Percentiles rank a stretch among this genome's conserved stretches.
Evolutionary conservation across 2,329 filamentous ascomycete genomes (phyloP).

Genomic region (Orbilia javanica): DNA sequence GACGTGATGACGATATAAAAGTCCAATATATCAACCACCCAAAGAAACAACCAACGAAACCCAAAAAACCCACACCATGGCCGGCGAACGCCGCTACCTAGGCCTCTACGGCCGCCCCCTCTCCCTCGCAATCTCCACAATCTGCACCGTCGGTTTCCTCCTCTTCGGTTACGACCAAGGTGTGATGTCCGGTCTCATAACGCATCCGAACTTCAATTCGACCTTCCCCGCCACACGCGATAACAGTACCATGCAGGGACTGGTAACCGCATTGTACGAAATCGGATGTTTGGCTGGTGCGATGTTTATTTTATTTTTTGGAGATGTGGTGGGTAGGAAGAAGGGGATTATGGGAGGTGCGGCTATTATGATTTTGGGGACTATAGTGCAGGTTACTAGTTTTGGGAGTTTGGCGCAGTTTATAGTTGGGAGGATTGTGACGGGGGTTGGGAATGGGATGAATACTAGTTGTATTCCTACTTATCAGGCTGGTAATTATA

Average conservation of each 20-base stretch:
- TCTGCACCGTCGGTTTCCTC: slow-evolving; percentile 75
- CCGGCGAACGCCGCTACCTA: slow-evolving; percentile 32
- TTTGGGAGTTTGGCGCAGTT: slow-evolving; percentile 69
- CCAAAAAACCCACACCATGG: not conserved
- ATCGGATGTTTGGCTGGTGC: slow-evolving; percentile 71
- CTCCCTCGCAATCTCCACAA: slow-evolving; percentile 72
- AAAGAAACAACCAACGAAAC: not conserved
- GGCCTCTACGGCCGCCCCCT: slow-evolving; percentile 73
- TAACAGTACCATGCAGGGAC: slow-evolving; percentile 68
- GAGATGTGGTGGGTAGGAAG: slow-evolving; percentile 72
- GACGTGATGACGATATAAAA: not conserved
- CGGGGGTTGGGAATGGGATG: slow-evolving; percentile 71
- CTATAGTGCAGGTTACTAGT: slow-evolving; percentile 71
- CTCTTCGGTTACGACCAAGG: slow-evolving; percentile 72
- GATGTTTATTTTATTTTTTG: slow-evolving; percentile 68
- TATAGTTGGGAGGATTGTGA: slow-evolving; percentile 71
- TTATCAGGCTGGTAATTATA: slow-evolving; percentile 66
- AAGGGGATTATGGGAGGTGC: slow-evolving; percentile 73
- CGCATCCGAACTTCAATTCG: slow-evolving; percentile 68
- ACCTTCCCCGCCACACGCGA: slow-evolving; percentile 67
- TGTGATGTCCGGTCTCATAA: slow-evolving; percentile 71
- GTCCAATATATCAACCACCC: slow-evolving; percentile 9
- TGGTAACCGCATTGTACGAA: slow-evolving; percentile 59
- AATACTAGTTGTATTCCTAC: slow-evolving; percentile 69
- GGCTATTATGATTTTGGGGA: slow-evolving; percentile 72